Conservation (phyloP, 2,329 filamentous ascomycete species). For the Madurella fahalii region DNA sequence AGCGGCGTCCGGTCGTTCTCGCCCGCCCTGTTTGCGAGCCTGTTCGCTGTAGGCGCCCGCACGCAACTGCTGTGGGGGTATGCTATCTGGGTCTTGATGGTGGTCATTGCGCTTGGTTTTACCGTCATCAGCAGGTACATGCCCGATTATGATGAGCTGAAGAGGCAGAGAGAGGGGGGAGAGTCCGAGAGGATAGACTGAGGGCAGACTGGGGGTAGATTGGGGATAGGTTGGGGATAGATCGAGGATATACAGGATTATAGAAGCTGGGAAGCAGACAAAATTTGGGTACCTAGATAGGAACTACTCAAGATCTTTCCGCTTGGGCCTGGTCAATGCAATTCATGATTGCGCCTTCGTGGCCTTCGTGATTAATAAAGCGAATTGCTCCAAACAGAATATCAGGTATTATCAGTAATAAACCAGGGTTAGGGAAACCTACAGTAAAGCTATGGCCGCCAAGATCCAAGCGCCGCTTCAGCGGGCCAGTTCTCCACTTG, state of each 20-base stretch:
- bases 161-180: conserved; percentile 17
- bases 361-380: no score
- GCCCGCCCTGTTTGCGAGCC: conserved; percentile 60
- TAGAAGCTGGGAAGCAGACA: neutral
- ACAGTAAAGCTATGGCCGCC: neutral
- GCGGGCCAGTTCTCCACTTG: neutral
- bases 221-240: conserved; percentile 2
- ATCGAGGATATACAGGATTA: neutral
- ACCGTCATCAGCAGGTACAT: conserved; percentile 31
- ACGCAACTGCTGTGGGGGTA: conserved; percentile 61
- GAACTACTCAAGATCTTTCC: neutral
- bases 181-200: conserved; percentile 3
- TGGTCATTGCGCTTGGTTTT: conserved; percentile 35
- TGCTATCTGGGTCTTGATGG: conserved; percentile 59
- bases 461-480: neutral
- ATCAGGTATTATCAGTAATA: neutral
- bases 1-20: conserved; percentile 62
- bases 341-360: no score
- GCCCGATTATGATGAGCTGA: conserved; percentile 34
- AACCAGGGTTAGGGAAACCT: neutral
- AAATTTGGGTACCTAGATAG: neutral
- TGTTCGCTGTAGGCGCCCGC: conserved; percentile 65
- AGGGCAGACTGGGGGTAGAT: neutral
- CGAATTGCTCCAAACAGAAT: no score
- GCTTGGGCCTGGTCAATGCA: no score